Evolutionary conservation across 768 basidiomycete genomes (phyloP).

Genomic region (Mycena amicta): DNA sequence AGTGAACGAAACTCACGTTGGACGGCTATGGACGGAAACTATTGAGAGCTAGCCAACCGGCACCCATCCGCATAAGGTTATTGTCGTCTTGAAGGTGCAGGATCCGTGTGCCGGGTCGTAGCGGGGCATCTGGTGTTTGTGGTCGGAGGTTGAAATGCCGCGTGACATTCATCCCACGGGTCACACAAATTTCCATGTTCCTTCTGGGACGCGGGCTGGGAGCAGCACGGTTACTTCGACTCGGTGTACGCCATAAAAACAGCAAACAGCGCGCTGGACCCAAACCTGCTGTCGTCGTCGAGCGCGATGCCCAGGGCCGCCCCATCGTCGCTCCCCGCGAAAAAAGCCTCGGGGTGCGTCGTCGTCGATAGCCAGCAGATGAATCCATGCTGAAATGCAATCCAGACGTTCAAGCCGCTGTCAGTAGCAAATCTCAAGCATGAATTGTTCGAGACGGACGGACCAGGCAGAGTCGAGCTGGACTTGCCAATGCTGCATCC

Average conservation of each 20-base stretch:
- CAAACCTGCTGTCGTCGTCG: background rate
- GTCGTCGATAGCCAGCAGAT: too few relatives aligned
- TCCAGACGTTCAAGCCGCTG: constrained; percentile 49
- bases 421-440: constrained; percentile 40
- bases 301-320: constrained; percentile 13
- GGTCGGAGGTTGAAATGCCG: too few relatives aligned
- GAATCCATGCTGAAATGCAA: too few relatives aligned
- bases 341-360: constrained; percentile 34
- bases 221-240: background rate
- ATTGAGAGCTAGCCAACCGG: too few relatives aligned
- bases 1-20: too few relatives aligned
- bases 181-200: too few relatives aligned
- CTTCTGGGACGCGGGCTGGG: constrained; percentile 8
- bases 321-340: constrained; percentile 21
- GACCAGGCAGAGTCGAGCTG: constrained; percentile 31
- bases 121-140: too few relatives aligned
- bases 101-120: too few relatives aligned
- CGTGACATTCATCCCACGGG: too few relatives aligned
- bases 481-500: constrained; percentile 46
- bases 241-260: constrained; percentile 7
- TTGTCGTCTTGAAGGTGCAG: too few relatives aligned
- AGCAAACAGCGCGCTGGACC: background rate
- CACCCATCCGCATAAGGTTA: too few relatives aligned
- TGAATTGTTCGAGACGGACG: constrained; percentile 42
- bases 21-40: too few relatives aligned